Conservation (phyloP, 192 early-diverging fungal genomes). For the Kappamyces sp. region DNA sequence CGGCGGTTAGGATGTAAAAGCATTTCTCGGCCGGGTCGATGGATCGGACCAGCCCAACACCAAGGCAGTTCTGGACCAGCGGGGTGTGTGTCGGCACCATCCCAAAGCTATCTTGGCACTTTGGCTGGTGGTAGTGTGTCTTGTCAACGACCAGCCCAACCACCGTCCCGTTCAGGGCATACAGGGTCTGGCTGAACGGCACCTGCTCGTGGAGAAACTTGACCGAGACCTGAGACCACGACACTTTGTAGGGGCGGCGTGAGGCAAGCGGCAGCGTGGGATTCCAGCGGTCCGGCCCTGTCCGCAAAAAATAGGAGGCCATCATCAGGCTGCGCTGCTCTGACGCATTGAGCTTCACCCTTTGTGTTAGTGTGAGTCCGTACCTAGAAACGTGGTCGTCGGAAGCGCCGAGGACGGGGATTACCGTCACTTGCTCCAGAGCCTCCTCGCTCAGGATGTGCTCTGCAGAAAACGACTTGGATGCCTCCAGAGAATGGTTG, state of each 20-base stretch:
- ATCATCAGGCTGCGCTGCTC: conserved; percentile 63
- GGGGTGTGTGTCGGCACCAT: conserved; percentile 28
- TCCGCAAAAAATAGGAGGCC: conserved; percentile 64
- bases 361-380: conserved; percentile 17
- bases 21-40: conserved; percentile 26
- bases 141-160: conserved; percentile 65
- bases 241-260: conserved; percentile 26
- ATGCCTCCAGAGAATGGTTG: conserved; percentile 6
- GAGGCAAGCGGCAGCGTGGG: conserved; percentile 21
- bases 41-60: conserved; percentile 37
- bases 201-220: conserved; percentile 56
- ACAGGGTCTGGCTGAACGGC: conserved; percentile 67
- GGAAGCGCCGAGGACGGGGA: conserved; percentile 28
- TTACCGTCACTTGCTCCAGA: conserved; percentile 22
- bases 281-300: conserved; percentile 21
- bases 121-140: conserved; percentile 10
- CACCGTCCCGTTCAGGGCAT: conserved; percentile 77
- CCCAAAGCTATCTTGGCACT: not conserved
- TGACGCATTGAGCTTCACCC: conserved; percentile 45
- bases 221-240: conserved; percentile 20
- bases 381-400: conserved; percentile 3
- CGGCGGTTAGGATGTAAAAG: conserved; percentile 36
- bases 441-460: not conserved
- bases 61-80: conserved; percentile 32
- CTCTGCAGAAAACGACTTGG: conserved; percentile 32